A percentile compares a stretch with the other conserved stretches of the same genome.
These are phyloP conservation scores for Afroboletus lepidellus DNA, from an alignment of 1,284 basidiomycete species.

Conservation along the genomic window DNA sequence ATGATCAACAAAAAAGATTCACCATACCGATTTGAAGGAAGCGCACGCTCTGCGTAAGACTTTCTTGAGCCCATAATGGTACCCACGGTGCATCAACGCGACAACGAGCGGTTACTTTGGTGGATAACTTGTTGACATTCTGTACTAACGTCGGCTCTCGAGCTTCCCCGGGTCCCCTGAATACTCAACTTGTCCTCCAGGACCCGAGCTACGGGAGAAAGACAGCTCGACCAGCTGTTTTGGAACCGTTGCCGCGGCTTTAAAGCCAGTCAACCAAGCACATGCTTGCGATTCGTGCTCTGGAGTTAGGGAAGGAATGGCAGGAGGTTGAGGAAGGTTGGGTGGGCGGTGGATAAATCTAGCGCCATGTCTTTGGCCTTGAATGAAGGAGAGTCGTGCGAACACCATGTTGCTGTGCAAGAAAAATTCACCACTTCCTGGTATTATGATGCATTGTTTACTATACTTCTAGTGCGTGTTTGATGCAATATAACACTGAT, in stretches of 20 bases:
- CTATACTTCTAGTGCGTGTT: no score
- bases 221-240: conserved; percentile 35
- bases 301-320: background rate
- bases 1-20: conserved; percentile 2
- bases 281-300: background rate
- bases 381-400: background rate
- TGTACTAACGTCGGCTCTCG: conserved; percentile 29
- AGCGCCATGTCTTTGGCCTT: background rate
- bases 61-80: conserved; percentile 60
- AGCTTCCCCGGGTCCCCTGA: background rate
- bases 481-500: no score
- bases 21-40: background rate
- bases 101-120: conserved; percentile 67
- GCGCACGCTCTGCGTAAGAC: conserved; percentile 49
- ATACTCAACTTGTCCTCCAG: conserved; percentile 66
- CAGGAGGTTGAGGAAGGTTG: conserved; percentile 22
- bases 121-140: conserved; percentile 84
- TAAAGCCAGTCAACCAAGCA: conserved; percentile 52
- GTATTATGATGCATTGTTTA: no score
- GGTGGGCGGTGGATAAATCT: conserved; percentile 18
- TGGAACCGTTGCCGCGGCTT: conserved; percentile 16
- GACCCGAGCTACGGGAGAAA: conserved; percentile 68
- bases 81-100: conserved; percentile 60
- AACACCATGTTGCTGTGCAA: background rate
- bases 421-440: no score